Percentiles rank a stretch among this genome's conserved stretches.
Conservation (phyloP, 2,329 filamentous ascomycete species). For the Colletotrichum limetticola region DNA sequence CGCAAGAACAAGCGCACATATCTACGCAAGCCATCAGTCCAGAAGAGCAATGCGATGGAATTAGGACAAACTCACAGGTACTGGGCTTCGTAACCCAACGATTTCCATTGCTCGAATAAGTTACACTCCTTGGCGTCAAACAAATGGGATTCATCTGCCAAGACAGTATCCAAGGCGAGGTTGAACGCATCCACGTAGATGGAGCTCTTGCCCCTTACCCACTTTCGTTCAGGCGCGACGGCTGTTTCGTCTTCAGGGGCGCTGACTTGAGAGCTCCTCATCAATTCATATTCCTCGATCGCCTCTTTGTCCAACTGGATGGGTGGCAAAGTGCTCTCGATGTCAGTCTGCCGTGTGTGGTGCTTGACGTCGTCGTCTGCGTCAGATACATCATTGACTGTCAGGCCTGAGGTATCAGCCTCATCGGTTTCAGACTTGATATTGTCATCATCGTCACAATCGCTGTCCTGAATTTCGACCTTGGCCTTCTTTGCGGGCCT, state of each 20-base stretch:
- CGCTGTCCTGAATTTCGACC: slow-evolving; percentile 37
- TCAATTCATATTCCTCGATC: slow-evolving; percentile 82
- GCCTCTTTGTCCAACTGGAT: slow-evolving; percentile 76
- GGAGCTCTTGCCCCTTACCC: slow-evolving; percentile 83
- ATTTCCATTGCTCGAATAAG: slow-evolving; percentile 81
- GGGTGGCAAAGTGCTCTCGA: slow-evolving; percentile 77
- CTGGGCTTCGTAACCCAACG: slow-evolving; percentile 83
- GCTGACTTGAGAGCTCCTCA: slow-evolving; percentile 64
- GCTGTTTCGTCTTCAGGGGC: slow-evolving; percentile 49
- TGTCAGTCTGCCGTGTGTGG: slow-evolving; percentile 63
- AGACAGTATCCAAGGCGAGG: slow-evolving; percentile 86
- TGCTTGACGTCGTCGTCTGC: slow-evolving; percentile 40
- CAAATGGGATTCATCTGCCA: slow-evolving; percentile 88
- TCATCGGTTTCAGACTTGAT: slow-evolving; percentile 37
- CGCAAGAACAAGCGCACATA: slow-evolving; percentile 94
- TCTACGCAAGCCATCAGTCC: slow-evolving; percentile 54
- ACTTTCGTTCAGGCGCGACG: slow-evolving; percentile 49
- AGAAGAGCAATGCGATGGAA: neutral
- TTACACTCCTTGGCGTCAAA: slow-evolving; percentile 83
- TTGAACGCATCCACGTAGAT: slow-evolving; percentile 99
- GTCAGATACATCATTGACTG: slow-evolving; percentile 36
- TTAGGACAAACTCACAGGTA: slow-evolving; percentile 76
- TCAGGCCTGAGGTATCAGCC: slow-evolving; percentile 44
- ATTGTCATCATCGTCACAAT: slow-evolving; percentile 34
- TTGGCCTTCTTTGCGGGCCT: slow-evolving; percentile 50